Evolutionary conservation across 2,329 filamentous ascomycete species (phyloP), one percentile per base, ranked within the genome.

Genomic region (Botryosphaeria agaves): DNA sequence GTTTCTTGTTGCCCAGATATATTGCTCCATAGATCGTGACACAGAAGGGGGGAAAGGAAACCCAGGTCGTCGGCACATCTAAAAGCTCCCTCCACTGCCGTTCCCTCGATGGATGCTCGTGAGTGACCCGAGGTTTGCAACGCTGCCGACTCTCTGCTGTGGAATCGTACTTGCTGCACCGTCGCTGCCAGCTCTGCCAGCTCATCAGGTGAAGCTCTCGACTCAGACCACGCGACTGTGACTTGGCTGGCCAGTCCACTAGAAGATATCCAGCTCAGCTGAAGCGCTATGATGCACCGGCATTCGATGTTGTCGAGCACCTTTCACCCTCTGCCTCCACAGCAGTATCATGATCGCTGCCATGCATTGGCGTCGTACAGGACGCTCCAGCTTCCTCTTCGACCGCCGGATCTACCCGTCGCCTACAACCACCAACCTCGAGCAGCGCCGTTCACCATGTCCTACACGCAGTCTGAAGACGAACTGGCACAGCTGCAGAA

Each of bases 401-500:
- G 40, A 30, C 36, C 41, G 18, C 44, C 41, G 23, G 38, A 36
- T 27, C 29, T 14, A 7, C 26, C 23, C 11, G n/a, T 9, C 26
- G n/a, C n/a, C n/a, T 14, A 27, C 4, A 11, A 27, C 12, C 11
- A 27, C 12, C 11, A 39, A 42, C 12, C 12, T 15, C n/a, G 14
- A 26, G 33, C 27, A 28, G 30, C 28, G 21, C 20, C 35, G 29
- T 28, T 45, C 41, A 49, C 37, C 38, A 62, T 60, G 56, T 42
- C 45, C 18, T 52, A 52, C 41, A 44, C 50, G 36, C 41, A 49
- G 35, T 43, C 49, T 27, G 58, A 61, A 30, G 66, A 72, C 32
- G 69, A 74, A 40, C 57, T 72, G 46, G 67, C 69, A 39, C 59
- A 68, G 33, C 58, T 74, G 48, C 70, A 75, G 54, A 64, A 69